These are phyloP conservation scores for Prunus mongolica DNA, from an alignment of 306 rosid species.

Conservation along the genomic window DNA sequence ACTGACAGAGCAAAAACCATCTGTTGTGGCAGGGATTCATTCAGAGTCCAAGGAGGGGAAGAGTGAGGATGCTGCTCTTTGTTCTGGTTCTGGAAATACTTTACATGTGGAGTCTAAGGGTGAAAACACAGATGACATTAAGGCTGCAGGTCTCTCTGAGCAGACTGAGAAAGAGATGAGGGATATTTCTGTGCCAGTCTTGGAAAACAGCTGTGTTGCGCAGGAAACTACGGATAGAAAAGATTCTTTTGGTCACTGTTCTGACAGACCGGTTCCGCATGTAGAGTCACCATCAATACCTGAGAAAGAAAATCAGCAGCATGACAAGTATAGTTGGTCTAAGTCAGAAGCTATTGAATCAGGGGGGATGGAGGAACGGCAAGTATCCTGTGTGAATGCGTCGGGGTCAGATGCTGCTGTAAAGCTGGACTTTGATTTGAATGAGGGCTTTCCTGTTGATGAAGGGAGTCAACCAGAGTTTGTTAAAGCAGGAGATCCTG, in stretches of 20 bases:
- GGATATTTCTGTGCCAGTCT: conserved; percentile 1
- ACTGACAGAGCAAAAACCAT: conserved; percentile 20
- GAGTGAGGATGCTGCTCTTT: conserved; percentile 17
- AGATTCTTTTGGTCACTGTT: conserved; percentile 11
- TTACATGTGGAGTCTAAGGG: conserved; percentile 17
- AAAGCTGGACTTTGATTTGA: conserved; percentile 83
- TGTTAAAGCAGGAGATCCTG: conserved; percentile 42
- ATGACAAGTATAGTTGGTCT: conserved; percentile 18
- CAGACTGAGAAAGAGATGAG: conserved; percentile 19
- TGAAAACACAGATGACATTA: conserved; percentile 21
- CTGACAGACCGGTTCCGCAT: conserved; percentile 5
- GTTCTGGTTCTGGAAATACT: conserved; percentile 27
- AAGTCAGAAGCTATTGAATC: conserved; percentile 27
- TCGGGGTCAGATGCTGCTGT: conserved; percentile 39
- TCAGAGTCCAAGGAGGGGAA: conserved; percentile 20
- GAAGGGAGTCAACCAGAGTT: conserved; percentile 62
- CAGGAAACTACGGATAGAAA: conserved; percentile 21
- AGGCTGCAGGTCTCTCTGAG: conserved; percentile 12
- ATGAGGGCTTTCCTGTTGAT: conserved; percentile 79
- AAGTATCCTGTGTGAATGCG: conserved; percentile 26
- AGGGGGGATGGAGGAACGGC: conserved; percentile 32
- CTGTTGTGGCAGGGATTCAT: conserved; percentile 8
- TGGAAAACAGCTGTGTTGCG: conserved; percentile 11
- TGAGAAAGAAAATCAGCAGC: conserved; percentile 23
- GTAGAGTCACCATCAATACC: conserved; percentile 11